phyloP scores from a whole-genome alignment of 2,329 filamentous ascomycete genomes.

The Cladophialophora chaetospira region DNA sequence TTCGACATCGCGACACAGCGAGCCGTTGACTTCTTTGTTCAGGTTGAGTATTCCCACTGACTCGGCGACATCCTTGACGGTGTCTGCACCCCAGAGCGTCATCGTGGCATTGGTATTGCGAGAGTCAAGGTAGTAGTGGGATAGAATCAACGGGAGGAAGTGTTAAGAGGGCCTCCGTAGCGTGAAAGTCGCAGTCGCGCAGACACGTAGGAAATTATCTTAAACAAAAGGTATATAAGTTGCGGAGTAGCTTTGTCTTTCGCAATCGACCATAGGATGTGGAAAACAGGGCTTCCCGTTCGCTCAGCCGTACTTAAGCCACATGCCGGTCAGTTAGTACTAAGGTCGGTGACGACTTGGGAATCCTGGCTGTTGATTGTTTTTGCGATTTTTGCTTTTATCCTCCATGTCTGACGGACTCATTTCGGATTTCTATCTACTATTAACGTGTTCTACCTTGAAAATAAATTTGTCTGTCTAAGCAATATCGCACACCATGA shows the following conservation, averaged over 20 bases:
- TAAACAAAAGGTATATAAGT: background rate
- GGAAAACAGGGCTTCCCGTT: constrained; percentile 10
- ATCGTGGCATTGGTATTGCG: constrained; percentile 16
- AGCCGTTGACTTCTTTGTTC: constrained; percentile 81
- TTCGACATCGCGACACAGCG: constrained; percentile 90
- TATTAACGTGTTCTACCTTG: too few species aligned
- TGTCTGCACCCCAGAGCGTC: constrained; percentile 90
- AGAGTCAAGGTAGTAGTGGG: background rate
- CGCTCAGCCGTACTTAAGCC: constrained; percentile 9
- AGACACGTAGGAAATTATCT: background rate
- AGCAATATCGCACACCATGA: too few species aligned
- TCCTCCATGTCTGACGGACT: too few species aligned
- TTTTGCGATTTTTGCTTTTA: background rate
- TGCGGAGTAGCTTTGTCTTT: background rate
- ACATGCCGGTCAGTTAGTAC: constrained; percentile 5
- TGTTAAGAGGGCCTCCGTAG: background rate
- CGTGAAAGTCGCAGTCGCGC: background rate
- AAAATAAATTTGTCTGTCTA: too few species aligned
- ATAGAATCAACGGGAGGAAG: background rate
- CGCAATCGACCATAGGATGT: constrained; percentile 11
- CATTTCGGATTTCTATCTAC: too few species aligned
- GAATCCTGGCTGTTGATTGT: constrained; percentile 10
- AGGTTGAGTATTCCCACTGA: constrained; percentile 84
- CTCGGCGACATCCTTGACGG: constrained; percentile 92
- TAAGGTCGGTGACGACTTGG: constrained; percentile 10